Evolutionary conservation across 2,329 filamentous ascomycete species (phyloP), one percentile per base, ranked within the genome.

Genomic region (Diaporthe vexans): DNA sequence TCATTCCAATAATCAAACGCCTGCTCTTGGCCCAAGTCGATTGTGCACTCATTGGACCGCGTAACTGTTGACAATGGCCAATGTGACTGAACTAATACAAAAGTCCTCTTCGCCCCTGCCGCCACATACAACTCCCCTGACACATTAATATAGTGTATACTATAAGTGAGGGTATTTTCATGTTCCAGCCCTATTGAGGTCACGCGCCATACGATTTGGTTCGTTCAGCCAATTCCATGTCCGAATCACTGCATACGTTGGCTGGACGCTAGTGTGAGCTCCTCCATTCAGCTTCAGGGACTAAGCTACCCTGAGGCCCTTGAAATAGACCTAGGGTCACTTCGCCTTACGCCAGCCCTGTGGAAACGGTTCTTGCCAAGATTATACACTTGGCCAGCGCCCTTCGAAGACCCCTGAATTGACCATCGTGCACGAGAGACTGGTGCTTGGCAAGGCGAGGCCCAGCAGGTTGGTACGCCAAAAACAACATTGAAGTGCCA

Each of bases 251-350:
- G 61, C 61, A 65, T 40, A 48, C 26, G 21, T 21, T n/a, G 61
- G 61, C 29, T 35, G 43, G 58, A n/a, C 61, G 29, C 61, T 65
- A 65, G 61, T 35, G 43, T 43, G 33, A 51, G 26, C 26, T 51
- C 43, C 26, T 65, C 29, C 29, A 17, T 35, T 51, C 43, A 65
- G 43, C 61, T n/a, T 19, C 43, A 51, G 61, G 43, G 35, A 65
- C 43, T 65, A 51, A 29, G 17, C 29, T 51, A 65, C 43, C 11
- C 26, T 17, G 43, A 35, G 43, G 26, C 26, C 26, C 43, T 65
- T n/a, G 43, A 51, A 65, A 51, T 65, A 65, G 61, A 65, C 61
- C 13, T 10, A 65, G 61, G 43, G 61, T 65, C 26, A 65, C 61
- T 65, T 65, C 43, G 61, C 17, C 29, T 10, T 17, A 24, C n/a